A percentile compares a stretch with the other conserved stretches of the same genome.
Evolutionary conservation across 2,329 filamentous ascomycete genomes (phyloP).

Genomic region (Teratosphaeria nubilosa): DNA sequence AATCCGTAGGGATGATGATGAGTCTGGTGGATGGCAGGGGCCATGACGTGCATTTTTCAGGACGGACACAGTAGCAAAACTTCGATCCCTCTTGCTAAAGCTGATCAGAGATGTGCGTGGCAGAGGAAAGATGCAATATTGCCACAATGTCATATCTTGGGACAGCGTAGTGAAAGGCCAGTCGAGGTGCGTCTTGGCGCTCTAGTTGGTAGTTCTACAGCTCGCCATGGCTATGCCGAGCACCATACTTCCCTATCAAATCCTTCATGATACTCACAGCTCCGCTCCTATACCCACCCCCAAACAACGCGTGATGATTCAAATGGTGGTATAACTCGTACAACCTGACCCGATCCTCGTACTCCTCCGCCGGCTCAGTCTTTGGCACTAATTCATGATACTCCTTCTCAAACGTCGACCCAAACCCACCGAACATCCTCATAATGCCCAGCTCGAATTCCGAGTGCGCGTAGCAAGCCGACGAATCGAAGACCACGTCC

Average conservation of each 20-base stretch:
- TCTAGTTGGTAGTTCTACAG: background rate
- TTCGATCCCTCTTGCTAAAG: no score
- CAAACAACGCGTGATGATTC: conserved; percentile 81
- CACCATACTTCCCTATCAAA: conserved; percentile 60
- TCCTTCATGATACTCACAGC: conserved; percentile 71
- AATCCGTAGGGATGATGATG: no score
- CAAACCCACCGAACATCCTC: conserved; percentile 92
- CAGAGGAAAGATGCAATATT: no score
- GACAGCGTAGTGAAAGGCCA: no score
- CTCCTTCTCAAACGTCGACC: conserved; percentile 58
- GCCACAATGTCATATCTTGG: no score
- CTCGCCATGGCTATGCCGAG: background rate
- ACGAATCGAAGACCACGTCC: conserved; percentile 74
- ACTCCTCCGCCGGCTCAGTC: conserved; percentile 71
- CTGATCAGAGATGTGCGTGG: no score
- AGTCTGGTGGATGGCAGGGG: no score
- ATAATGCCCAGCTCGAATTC: conserved; percentile 93
- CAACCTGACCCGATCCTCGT: conserved; percentile 67
- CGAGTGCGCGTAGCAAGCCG: conserved; percentile 70
- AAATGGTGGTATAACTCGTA: conserved; percentile 86
- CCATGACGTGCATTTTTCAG: no score
- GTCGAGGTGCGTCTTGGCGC: no score
- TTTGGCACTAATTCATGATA: conserved; percentile 68
- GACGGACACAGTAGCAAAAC: no score
- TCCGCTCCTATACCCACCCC: conserved; percentile 63